Evolutionary conservation across 106 monocot species (phyloP).

Genomic region (Allium cepa): DNA sequence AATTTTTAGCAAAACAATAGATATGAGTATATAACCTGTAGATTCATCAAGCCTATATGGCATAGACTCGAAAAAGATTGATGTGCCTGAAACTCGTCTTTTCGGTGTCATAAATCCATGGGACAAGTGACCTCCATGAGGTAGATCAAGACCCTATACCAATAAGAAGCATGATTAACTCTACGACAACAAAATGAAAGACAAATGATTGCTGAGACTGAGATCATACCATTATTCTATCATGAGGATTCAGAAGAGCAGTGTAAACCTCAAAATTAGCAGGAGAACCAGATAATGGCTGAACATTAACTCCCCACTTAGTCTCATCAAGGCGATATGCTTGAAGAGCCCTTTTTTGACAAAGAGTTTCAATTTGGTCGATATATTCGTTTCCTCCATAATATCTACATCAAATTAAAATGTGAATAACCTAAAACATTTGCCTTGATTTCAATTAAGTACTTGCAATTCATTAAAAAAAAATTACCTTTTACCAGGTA

Average conservation of each 20-base stretch:
- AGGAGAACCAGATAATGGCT: conserved; percentile 5
- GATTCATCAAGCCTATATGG: conserved; percentile 40
- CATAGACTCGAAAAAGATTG: conserved; percentile 38
- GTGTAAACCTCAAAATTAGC: conserved; percentile 42
- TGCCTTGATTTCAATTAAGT: too few species aligned
- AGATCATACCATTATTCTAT: conserved; percentile 27
- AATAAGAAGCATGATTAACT: neutral
- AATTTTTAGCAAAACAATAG: too few species aligned
- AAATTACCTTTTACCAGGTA: conserved; percentile 34
- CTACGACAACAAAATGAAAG: neutral
- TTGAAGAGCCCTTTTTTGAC: conserved; percentile 30
- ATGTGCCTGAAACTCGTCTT: conserved; percentile 31
- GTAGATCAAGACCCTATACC: conserved; percentile 29
- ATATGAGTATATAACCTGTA: conserved; percentile 13
- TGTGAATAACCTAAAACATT: too few species aligned
- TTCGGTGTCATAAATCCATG: conserved; percentile 44
- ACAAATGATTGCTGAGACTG: neutral
- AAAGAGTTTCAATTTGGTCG: conserved; percentile 31
- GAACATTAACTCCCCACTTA: conserved; percentile 22
- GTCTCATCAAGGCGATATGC: conserved; percentile 23
- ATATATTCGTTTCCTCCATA: conserved; percentile 41
- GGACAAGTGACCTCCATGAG: conserved; percentile 39
- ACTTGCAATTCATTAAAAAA: too few species aligned
- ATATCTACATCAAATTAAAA: conserved; percentile 12
- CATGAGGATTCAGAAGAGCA: conserved; percentile 32